phyloP scores from a whole-genome alignment of 83 land plant genomes.

The Larix sibirica region DNA sequence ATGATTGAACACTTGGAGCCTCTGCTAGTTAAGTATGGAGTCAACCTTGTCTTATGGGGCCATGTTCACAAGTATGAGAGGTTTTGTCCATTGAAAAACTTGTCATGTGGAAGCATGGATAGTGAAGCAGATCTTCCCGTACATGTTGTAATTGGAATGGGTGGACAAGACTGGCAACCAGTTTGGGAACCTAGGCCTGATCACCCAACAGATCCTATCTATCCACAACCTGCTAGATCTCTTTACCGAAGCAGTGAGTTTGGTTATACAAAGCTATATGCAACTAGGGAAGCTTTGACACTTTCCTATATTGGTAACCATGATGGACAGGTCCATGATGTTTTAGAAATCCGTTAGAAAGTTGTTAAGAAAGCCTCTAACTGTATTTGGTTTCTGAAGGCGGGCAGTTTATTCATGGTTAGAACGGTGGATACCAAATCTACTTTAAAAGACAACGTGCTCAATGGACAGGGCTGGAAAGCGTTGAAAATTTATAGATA shows the following conservation, averaged over 20 bases:
- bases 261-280: conserved; percentile 78
- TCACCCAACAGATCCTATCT: conserved; percentile 63
- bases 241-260: conserved; percentile 80
- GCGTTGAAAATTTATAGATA: too few relatives aligned
- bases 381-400: not conserved
- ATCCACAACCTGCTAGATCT: conserved; percentile 73
- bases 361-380: not conserved
- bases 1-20: conserved; percentile 76
- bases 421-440: not conserved
- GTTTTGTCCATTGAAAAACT: conserved; percentile 80
- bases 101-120: conserved; percentile 51
- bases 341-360: conserved; percentile 44
- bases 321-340: conserved; percentile 85
- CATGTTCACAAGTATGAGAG: conserved; percentile 96
- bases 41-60: conserved; percentile 85
- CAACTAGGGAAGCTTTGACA: conserved; percentile 55
- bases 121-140: conserved; percentile 31
- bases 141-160: conserved; percentile 95
- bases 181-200: conserved; percentile 69
- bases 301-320: conserved; percentile 85
- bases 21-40: conserved; percentile 68
- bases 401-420: not conserved
- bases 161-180: conserved; percentile 84
- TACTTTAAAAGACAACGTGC: not conserved
- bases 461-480: too few relatives aligned